Percentiles rank a stretch among this genome's conserved stretches.
phyloP scores from a whole-genome alignment of 2,329 filamentous ascomycete genomes.

The Tolypocladium paradoxum region DNA sequence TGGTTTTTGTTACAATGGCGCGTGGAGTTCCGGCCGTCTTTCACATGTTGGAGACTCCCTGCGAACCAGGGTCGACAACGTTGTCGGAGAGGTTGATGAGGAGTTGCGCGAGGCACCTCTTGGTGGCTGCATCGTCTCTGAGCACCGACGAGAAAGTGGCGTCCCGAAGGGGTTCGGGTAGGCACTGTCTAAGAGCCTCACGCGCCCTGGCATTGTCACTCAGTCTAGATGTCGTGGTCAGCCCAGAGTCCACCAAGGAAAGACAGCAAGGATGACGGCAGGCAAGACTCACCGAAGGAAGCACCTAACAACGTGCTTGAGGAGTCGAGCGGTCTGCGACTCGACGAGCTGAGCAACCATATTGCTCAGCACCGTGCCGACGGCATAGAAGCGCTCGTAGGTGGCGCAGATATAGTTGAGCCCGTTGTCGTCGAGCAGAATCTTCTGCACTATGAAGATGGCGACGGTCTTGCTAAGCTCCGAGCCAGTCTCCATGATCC shows the following conservation, averaged over 20 bases:
- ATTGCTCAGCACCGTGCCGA: constrained; percentile 93
- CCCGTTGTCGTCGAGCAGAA: constrained; percentile 89
- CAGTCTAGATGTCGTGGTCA: constrained; percentile 42
- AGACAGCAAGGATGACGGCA: background rate
- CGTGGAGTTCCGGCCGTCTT: background rate
- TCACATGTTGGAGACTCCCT: constrained; percentile 25
- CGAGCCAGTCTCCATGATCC: constrained; percentile 98
- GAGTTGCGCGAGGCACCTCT: constrained; percentile 93
- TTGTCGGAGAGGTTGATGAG: constrained; percentile 94
- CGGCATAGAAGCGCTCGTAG: constrained; percentile 96
- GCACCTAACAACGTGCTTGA: constrained; percentile 96
- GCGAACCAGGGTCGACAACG: constrained; percentile 42
- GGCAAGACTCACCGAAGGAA: constrained; percentile 68
- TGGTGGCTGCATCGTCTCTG: constrained; percentile 92
- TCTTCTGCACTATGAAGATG: constrained; percentile 99
- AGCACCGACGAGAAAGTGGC: constrained; percentile 95
- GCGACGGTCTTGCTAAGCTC: constrained; percentile 98
- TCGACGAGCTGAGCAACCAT: constrained; percentile 98
- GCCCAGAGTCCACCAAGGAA: background rate
- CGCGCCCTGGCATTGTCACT: constrained; percentile 94
- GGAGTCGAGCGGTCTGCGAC: constrained; percentile 86
- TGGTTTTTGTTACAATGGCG: background rate
- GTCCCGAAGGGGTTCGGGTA: constrained; percentile 96
- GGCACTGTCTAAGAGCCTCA: constrained; percentile 88
- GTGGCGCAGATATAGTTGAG: constrained; percentile 98